Percentiles rank a stretch among this genome's conserved stretches.
Conservation (phyloP, 208 protist species). For the Leishmania amazonensis region DNA sequence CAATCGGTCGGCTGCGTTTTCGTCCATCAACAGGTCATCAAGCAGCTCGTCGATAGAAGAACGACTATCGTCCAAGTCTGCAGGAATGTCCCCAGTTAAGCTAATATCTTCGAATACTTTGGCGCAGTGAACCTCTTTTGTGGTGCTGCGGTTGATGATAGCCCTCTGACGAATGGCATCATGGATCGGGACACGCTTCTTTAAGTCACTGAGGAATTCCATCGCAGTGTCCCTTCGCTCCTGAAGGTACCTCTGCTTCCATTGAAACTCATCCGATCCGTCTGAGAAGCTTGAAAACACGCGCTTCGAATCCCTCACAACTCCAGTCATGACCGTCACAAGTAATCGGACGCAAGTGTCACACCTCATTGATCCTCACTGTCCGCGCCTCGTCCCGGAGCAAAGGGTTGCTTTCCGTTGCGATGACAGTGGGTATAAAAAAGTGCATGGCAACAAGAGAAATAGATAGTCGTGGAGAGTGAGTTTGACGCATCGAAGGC, state of each 20-base stretch:
- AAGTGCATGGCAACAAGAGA: neutral
- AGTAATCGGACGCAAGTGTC: neutral
- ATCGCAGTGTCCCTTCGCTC: conserved; percentile 70
- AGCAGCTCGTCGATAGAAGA: conserved; percentile 23
- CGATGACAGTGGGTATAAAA: conserved; percentile 8
- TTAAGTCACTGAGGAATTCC: conserved; percentile 71
- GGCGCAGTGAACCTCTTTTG: conserved; percentile 20
- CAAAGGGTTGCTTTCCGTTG: neutral
- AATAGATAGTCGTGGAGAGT: neutral
- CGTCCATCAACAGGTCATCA: conserved; percentile 40
- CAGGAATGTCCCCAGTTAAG: neutral
- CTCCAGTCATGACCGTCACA: neutral
- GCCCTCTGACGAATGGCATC: conserved; percentile 58
- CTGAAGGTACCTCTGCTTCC: conserved; percentile 68
- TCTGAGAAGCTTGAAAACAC: conserved; percentile 28
- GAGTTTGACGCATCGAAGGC: neutral
- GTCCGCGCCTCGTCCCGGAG: neutral
- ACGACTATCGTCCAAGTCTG: neutral
- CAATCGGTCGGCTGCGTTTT: conserved; percentile 44
- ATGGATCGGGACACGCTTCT: conserved; percentile 77
- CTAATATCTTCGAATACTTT: conserved; percentile 20
- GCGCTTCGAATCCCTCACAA: neutral
- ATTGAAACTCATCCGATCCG: conserved; percentile 60
- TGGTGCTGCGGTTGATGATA: conserved; percentile 34
- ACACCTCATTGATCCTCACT: neutral